A percentile compares a stretch with the other conserved stretches of the same genome.
phyloP scores from a whole-genome alignment of 1,139 yeast genomes.

The Geotrichum carabidarum region DNA sequence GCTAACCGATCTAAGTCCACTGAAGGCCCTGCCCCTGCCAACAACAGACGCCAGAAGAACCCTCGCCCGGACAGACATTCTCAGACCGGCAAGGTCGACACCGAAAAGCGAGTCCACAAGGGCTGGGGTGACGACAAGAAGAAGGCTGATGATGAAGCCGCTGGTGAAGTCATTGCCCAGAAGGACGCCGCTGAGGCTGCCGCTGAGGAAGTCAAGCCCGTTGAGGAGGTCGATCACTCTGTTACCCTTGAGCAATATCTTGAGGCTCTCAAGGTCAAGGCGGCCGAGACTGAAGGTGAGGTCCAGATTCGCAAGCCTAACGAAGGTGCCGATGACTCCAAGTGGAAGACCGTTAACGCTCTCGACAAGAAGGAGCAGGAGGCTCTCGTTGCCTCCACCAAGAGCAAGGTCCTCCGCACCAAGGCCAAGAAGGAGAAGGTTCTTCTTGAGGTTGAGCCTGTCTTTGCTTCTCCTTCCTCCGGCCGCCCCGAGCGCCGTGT shows the following conservation, averaged over 20 bases:
- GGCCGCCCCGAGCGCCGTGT: conserved; percentile 28
- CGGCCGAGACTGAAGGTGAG: conserved; percentile 34
- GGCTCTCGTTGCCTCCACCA: conserved; percentile 48
- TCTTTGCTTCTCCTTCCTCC: conserved; percentile 35
- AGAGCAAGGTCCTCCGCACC: conserved; percentile 41
- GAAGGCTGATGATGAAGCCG: conserved; percentile 56
- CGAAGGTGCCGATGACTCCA: conserved; percentile 52
- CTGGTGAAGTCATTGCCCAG: conserved; percentile 58
- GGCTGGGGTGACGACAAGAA: conserved; percentile 76
- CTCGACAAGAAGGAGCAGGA: conserved; percentile 41
- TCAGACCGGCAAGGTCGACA: conserved; percentile 75
- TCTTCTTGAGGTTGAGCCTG: conserved; percentile 56
- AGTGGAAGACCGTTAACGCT: conserved; percentile 42
- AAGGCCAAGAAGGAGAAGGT: conserved; percentile 66
- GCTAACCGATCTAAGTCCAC: conserved; percentile 60
- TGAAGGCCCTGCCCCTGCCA: conserved; percentile 48
- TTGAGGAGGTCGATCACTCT: conserved; percentile 34
- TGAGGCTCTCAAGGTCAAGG: conserved; percentile 51
- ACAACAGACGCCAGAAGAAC: conserved; percentile 45
- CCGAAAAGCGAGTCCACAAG: conserved; percentile 75
- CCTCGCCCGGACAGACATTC: conserved; percentile 74
- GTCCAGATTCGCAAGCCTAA: conserved; percentile 52
- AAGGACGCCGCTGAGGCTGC: conserved; percentile 42
- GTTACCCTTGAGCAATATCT: conserved; percentile 71
- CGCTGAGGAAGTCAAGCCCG: conserved; percentile 36